These are phyloP conservation scores for Sugiyamaella marilandica DNA, from an alignment of 805 yeast species.

Conservation along the genomic window DNA sequence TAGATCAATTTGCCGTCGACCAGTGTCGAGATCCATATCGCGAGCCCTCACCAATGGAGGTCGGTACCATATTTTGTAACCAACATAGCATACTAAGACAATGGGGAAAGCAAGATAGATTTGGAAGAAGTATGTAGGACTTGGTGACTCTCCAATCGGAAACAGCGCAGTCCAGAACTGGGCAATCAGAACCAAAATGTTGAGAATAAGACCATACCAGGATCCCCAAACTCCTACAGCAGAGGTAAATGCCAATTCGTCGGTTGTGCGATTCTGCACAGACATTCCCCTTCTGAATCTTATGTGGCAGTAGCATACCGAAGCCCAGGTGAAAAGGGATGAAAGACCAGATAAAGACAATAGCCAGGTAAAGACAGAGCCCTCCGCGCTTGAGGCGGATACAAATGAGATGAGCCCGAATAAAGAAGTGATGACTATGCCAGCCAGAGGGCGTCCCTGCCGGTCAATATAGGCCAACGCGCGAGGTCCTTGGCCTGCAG, in stretches of 20 bases:
- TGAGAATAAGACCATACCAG: conserved; percentile 52
- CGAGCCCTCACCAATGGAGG: conserved; percentile 40
- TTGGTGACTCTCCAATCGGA: conserved; percentile 49
- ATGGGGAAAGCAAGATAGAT: conserved; percentile 48
- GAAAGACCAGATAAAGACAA: conserved; percentile 73
- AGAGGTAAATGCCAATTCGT: conserved; percentile 63
- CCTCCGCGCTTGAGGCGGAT: conserved; percentile 52
- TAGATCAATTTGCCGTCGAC: conserved; percentile 56
- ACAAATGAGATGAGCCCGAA: conserved; percentile 54
- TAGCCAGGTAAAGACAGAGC: conserved; percentile 66
- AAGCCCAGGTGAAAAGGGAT: conserved; percentile 76
- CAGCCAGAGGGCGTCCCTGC: conserved; percentile 67
- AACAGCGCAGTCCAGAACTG: conserved; percentile 80
- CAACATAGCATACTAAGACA: conserved; percentile 41
- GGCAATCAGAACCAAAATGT: conserved; percentile 58
- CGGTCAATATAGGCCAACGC: conserved; percentile 62
- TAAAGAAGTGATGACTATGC: conserved; percentile 41
- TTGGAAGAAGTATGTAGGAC: conserved; percentile 45
- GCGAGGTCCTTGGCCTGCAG: conserved; percentile 54
- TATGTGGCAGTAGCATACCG: conserved; percentile 63
- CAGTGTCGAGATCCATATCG: conserved; percentile 58
- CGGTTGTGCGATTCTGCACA: conserved; percentile 61
- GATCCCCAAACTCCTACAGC: conserved; percentile 70
- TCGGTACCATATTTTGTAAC: conserved; percentile 46
- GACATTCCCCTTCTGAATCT: conserved; percentile 61